Base-by-base conservation (phyloP, 2,329 filamentous ascomycete genomes). In the Epichloe aotearoae region DNA sequence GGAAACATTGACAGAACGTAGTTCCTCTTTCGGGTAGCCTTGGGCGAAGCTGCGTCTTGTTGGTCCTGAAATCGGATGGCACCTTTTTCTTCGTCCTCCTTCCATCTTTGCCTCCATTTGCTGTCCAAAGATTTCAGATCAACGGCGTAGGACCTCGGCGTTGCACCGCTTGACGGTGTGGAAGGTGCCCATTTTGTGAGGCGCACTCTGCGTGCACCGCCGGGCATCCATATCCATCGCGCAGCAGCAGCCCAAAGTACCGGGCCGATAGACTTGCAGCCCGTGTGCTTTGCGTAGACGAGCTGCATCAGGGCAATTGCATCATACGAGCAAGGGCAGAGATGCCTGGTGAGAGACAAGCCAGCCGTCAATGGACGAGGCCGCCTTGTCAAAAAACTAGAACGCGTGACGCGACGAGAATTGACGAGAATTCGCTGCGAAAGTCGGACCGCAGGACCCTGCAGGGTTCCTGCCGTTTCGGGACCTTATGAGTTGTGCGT, bases 1-100 rank as follows among this genome's bases (percentile, higher is more conserved):
- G 89, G 89, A 62, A 95, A 95, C 89, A 95, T 95, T 56, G 89
- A 84, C 50, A 95, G 73, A 54, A 95, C 80, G 64, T 91, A 95
- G 65, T 73, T 51, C 8, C 23, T 47, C 33, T 47, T 51, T 11
- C 14, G 36, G 26, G 30, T 20, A 33, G 39, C 74, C 52, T 67
- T 67, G 41, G 67, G 58, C 37, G 65, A 50, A 33, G 37, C 33
- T 34, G 53, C 45, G 34, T 55, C 58, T 54, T 57, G 49, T 46
- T 52, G 53, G 12, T 48, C 55, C 38, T 19, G 36, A 56, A 12
- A 26, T 53, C 42, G 23, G 55, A n/a, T 54, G 55, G 46, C 37
- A 11, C 53, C 50, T 7, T 57, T 49, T 12, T 60, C 59, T 5
- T 55, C 50, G 10, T 56, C 52, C 15, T 60, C 60, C 10, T 59